Evolutionary conservation across 768 basidiomycete genomes (phyloP), one percentile per base, ranked within the genome.

Genomic region (Boletus rubescentipes): DNA sequence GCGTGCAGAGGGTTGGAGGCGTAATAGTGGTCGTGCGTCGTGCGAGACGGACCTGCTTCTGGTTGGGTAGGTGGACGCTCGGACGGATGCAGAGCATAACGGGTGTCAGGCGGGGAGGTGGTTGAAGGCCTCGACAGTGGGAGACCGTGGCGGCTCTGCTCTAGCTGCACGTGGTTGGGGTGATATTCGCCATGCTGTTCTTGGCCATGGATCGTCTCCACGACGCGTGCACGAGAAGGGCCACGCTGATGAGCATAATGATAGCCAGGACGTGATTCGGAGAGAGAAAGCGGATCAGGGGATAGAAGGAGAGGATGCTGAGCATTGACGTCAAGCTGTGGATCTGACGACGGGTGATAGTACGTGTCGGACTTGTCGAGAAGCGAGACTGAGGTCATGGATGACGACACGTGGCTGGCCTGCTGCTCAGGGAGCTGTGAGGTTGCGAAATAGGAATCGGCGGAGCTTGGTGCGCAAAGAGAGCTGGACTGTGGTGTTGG

Each of bases 211-310:
- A 61, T 23, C 5, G 53, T 36, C 42, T 71, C 67, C 55, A 71
- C 37, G 34, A 57, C 58, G 45, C 62, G 67, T 67, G 65, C 54
- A 42, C 60, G 69, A 58, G 69, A 62, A 58, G 53, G 51, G 44
- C 18, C 60, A 46, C 50, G 67, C 23, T 49, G 67, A 58, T 55
- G 69, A 12, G 47, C 51, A 49, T 69, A 67, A 67, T 59, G 67
- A 69, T 68, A 71, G 58, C 45, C 57, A 61, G 53, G 51, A 42
- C 51, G 58, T 53, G 67, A 42, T 26, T 66, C 67, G 65, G 67
- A 65, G 54, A 67, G 59, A 9, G 62, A 42, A 46, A 69, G 65
- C 67, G 69, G 65, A 68, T 68, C 67, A 53, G 67, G 38, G 34
- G 67, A 36, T 49, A 57, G 34, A 46, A 67, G 57, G 48, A 60